phyloP scores from a whole-genome alignment of 2,329 filamentous ascomycete genomes.

The Neurospora sp. region DNA sequence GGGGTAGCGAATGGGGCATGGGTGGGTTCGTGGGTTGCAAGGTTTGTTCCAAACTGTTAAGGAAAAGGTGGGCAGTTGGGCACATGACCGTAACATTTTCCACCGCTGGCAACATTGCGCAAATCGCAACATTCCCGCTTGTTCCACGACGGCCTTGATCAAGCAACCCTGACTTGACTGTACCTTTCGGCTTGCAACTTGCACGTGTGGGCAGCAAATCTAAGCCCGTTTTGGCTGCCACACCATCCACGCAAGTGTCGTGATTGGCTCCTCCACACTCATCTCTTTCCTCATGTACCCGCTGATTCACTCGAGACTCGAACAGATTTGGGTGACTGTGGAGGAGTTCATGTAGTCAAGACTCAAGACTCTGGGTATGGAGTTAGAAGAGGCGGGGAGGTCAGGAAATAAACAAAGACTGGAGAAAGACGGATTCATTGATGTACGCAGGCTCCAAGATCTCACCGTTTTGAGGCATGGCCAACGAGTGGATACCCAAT shows the following conservation, averaged over 20 bases:
- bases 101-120: background rate
- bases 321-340: background rate
- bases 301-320: background rate
- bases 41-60: background rate
- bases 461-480: background rate
- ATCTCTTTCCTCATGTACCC: background rate
- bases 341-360: background rate
- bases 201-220: background rate
- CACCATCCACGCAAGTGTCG: background rate
- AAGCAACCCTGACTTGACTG: background rate
- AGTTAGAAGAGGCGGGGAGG: background rate
- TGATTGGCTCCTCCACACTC: conserved; percentile 1
- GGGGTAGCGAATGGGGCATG: background rate
- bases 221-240: background rate
- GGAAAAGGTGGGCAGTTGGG: background rate
- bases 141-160: background rate
- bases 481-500: background rate
- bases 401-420: background rate
- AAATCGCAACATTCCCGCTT: background rate
- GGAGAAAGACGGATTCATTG: background rate
- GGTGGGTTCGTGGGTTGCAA: background rate
- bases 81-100: background rate
- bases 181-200: background rate
- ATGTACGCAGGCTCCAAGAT: background rate
- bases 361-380: background rate